Evolutionary conservation across 2,329 filamentous ascomycete species (phyloP).

Genomic region (Aspergillus persii): DNA sequence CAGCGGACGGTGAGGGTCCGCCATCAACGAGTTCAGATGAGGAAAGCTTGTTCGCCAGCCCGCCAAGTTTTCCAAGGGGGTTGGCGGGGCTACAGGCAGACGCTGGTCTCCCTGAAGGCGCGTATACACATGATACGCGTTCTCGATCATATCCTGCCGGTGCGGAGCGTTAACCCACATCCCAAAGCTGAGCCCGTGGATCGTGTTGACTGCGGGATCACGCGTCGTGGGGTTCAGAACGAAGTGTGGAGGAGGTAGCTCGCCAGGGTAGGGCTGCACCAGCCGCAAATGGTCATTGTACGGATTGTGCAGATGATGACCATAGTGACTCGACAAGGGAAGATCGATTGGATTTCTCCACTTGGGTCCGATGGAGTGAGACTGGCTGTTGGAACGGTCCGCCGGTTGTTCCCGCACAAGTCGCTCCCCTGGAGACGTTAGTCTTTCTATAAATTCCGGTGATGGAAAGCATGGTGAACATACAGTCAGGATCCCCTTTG

Average conservation of each 20-base stretch:
- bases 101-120: conserved; percentile 40
- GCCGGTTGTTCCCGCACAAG: conserved; percentile 37
- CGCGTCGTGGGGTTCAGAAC: conserved; percentile 34
- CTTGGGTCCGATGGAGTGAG: conserved; percentile 31
- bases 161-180: conserved; percentile 46
- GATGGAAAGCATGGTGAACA: conserved; percentile 18
- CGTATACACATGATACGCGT: conserved; percentile 46
- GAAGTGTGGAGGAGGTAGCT: conserved; percentile 35
- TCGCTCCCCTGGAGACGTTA: conserved; percentile 33
- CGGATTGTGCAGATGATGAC: conserved; percentile 21
- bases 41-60: conserved; percentile 45
- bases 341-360: conserved; percentile 35
- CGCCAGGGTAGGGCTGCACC: conserved; percentile 32
- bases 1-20: conserved; percentile 31
- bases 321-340: conserved; percentile 31
- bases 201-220: conserved; percentile 26
- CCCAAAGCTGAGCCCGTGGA: conserved; percentile 42
- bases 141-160: conserved; percentile 36
- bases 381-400: conserved; percentile 33
- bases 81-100: conserved; percentile 33
- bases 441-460: neutral
- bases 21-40: conserved; percentile 35
- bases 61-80: conserved; percentile 39
- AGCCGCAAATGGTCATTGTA: conserved; percentile 34
- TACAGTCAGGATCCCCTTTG: conserved; percentile 52